Evolutionary conservation across 1,139 yeast species (phyloP).

Genomic region (Zygoascus sp.): DNA sequence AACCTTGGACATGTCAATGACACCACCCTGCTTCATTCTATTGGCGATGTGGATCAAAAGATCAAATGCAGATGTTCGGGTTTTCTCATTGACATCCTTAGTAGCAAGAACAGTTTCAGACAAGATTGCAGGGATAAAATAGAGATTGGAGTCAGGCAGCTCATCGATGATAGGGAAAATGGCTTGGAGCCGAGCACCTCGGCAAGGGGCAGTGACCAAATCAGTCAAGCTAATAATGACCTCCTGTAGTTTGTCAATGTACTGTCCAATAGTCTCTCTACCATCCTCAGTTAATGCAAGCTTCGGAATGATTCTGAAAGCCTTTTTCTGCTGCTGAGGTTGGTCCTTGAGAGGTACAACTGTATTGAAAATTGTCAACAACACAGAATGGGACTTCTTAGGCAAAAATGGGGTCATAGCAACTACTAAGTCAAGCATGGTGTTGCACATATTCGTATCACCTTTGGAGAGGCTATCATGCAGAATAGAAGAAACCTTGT

Average conservation of each 20-base stretch:
- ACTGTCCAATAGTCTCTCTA: constrained; percentile 43
- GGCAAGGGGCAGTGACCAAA: constrained; percentile 64
- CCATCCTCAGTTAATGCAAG: constrained; percentile 71
- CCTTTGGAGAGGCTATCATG: constrained; percentile 58
- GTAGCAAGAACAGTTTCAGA: constrained; percentile 89
- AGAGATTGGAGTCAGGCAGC: constrained; percentile 58
- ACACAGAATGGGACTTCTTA: constrained; percentile 59
- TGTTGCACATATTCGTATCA: constrained; percentile 53
- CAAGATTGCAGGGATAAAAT: constrained; percentile 73
- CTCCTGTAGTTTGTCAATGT: constrained; percentile 54
- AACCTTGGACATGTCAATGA: constrained; percentile 58
- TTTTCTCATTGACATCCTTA: constrained; percentile 89
- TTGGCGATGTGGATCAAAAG: constrained; percentile 77
- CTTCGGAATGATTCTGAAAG: constrained; percentile 73
- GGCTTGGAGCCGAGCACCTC: constrained; percentile 74
- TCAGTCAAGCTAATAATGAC: constrained; percentile 58
- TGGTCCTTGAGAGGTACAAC: constrained; percentile 55
- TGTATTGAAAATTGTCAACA: constrained; percentile 70
- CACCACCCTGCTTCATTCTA: constrained; percentile 65
- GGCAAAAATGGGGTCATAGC: constrained; percentile 85
- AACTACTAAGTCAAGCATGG: constrained; percentile 88
- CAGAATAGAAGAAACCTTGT: constrained; percentile 76
- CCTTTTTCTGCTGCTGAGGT: constrained; percentile 78
- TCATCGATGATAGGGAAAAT: constrained; percentile 55
- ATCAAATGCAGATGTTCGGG: constrained; percentile 76